Evolutionary conservation across 148 eudicot genomes (phyloP).

Genomic region (Nepenthes gracilis): DNA sequence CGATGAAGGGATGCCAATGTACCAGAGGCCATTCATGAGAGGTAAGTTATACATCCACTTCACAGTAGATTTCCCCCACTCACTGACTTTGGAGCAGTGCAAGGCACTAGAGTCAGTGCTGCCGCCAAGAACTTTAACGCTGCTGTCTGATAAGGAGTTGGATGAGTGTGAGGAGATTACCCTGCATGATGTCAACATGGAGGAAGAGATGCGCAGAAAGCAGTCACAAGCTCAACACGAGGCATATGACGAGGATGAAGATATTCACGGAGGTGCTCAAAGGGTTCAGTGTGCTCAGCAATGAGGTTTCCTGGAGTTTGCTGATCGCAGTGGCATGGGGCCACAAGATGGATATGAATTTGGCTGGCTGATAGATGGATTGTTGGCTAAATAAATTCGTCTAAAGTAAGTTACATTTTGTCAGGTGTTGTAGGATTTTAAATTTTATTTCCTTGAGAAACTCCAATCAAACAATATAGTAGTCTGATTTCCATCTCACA

Average conservation of each 20-base stretch:
- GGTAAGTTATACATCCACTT: constrained; percentile 52
- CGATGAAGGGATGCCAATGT: constrained; percentile 61
- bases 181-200: constrained; percentile 48
- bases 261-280: constrained; percentile 41
- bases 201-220: constrained; percentile 54
- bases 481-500: no score
- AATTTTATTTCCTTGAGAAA: no score
- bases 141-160: constrained; percentile 43
- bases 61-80: constrained; percentile 43
- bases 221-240: constrained; percentile 30
- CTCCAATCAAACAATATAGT: no score
- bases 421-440: no score
- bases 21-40: constrained; percentile 47
- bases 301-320: constrained; percentile 6
- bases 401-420: no score
- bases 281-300: constrained; percentile 62
- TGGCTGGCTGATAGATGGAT: no score
- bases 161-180: constrained; percentile 61
- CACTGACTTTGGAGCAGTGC: constrained; percentile 30
- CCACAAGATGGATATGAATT: no score
- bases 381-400: no score
- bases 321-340: no score
- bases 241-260: constrained; percentile 50
- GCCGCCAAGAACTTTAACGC: constrained; percentile 25
- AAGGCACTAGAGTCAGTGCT: constrained; percentile 33